Percentiles rank a stretch among this genome's conserved stretches.
These are phyloP conservation scores for Aspergillus sp. DNA, from an alignment of 2,329 filamentous ascomycete species.

Conservation along the genomic window DNA sequence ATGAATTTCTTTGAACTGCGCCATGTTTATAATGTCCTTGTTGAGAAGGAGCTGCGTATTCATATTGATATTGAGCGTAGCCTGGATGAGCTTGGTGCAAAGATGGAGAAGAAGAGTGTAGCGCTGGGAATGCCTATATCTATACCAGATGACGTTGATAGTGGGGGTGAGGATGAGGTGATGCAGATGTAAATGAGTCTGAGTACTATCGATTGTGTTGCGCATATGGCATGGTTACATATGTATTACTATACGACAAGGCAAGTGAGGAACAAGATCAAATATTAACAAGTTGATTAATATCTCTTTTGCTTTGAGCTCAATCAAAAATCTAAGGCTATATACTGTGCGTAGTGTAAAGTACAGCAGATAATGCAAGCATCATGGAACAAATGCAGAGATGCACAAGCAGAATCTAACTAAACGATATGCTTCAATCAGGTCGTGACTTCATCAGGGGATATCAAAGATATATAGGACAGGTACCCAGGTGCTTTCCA, in stretches of 20 bases:
- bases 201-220: neutral
- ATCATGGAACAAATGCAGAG: slow-evolving; percentile 5
- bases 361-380: slow-evolving; percentile 11
- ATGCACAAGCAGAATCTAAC: slow-evolving; percentile 10
- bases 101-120: slow-evolving; percentile 15
- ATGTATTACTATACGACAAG: neutral
- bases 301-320: neutral
- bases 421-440: slow-evolving; percentile 22
- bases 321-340: slow-evolving; percentile 1
- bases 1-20: slow-evolving; percentile 51
- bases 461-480: slow-evolving; percentile 1
- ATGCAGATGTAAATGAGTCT: slow-evolving; percentile 12
- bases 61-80: slow-evolving; percentile 54
- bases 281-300: neutral
- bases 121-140: slow-evolving; percentile 19
- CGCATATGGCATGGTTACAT: neutral
- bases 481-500: neutral
- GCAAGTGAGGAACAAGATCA: neutral
- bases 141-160: slow-evolving; percentile 32
- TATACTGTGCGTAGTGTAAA: slow-evolving; percentile 6
- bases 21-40: slow-evolving; percentile 56
- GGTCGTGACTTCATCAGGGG: slow-evolving; percentile 2
- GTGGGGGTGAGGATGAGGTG: slow-evolving; percentile 24
- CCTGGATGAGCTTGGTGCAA: slow-evolving; percentile 33
- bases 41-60: slow-evolving; percentile 62